Base-by-base conservation (phyloP, 179 eudicot genomes). In the Beta lomatogona region DNA sequence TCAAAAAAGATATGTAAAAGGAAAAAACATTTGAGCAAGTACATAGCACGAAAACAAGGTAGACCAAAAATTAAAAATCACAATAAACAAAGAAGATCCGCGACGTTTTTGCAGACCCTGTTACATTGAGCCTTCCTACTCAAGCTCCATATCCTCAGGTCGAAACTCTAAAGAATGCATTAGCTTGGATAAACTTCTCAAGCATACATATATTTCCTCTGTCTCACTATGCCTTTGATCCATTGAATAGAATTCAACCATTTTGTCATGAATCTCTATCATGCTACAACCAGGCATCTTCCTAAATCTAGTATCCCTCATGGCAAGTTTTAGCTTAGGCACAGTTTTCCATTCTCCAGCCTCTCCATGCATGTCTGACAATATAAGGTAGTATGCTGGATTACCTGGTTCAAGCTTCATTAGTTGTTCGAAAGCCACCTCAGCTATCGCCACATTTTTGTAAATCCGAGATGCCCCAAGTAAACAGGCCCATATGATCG, bases 281-380 rank as follows among this genome's bases (percentile, higher is more conserved):
- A 89, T 82, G 84, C 97, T 94, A 83, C 89, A 87, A 12, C 98
- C 97, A 4, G 93, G 94, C 79, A 79, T 68, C 79, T 91, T 94
- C 61, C 82, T 86, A 45, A 80, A 80, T 74, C 87, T 86, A 16
- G 92, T 94, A 69, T 90, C 87, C 85, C 91, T 88, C 89, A 87
- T 88, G 53, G 92, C 93, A 74, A 86, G 80, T 81, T 92, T 92
- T 54, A 91, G 65, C 48, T 90, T 79, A 5, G 95, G 89, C 73
- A 88, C 86, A 75, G 81, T 89, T 10, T 86, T 89, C 97, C 93
- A 92, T 77, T 86, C 89, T 52, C 84, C 84, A 12, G 91, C 91
- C 78, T 88, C 92, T 18, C 92, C 91, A 71, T 91, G 89, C 9
- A 94, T 87, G 76, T 92, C 92, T 44, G 97, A 84, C 54, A 89